Conservation (phyloP, 768 basidiomycete species). For the Boletus rufocinnamomeus region DNA sequence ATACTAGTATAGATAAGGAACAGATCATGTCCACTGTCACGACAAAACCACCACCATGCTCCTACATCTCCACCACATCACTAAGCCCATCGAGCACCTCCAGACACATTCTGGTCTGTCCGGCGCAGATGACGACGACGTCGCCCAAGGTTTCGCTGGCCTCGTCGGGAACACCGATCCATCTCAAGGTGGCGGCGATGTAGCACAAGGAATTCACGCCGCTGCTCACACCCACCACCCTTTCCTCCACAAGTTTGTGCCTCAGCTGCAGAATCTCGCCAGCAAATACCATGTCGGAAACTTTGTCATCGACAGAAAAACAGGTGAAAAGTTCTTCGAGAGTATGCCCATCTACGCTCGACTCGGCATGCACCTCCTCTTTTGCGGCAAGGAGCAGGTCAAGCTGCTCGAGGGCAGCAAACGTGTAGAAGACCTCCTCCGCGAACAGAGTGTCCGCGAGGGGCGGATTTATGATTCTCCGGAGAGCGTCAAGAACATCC, state of each 20-base stretch:
- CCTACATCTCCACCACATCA: slow-evolving; percentile 18
- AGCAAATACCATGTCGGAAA: slow-evolving; percentile 58
- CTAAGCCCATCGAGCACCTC: slow-evolving; percentile 34
- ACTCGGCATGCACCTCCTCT: slow-evolving; percentile 78
- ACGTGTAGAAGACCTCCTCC: slow-evolving; percentile 50
- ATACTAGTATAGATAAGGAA: slow-evolving; percentile 18
- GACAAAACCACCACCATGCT: slow-evolving; percentile 14
- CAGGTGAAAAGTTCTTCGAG: slow-evolving; percentile 61
- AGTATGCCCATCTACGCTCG: slow-evolving; percentile 72
- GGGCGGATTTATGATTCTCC: slow-evolving; percentile 57
- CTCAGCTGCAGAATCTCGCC: slow-evolving; percentile 57
- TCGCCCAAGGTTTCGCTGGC: slow-evolving; percentile 23
- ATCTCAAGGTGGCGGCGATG: slow-evolving; percentile 17
- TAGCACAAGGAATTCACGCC: slow-evolving; percentile 34
- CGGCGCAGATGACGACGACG: slow-evolving; percentile 20
- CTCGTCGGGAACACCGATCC: slow-evolving; percentile 24
- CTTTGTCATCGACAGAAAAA: slow-evolving; percentile 51
- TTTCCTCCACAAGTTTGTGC: slow-evolving; percentile 50
- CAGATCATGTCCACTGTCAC: not conserved
- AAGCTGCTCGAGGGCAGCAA: slow-evolving; percentile 48
- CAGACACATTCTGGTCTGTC: slow-evolving; percentile 15
- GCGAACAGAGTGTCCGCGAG: slow-evolving; percentile 56
- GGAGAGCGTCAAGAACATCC: slow-evolving; percentile 52
- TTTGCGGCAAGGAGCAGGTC: slow-evolving; percentile 55
- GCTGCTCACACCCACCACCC: slow-evolving; percentile 36